Evolutionary conservation across 2,329 filamentous ascomycete species (phyloP).

Genomic region (Diaporthe caulivora): DNA sequence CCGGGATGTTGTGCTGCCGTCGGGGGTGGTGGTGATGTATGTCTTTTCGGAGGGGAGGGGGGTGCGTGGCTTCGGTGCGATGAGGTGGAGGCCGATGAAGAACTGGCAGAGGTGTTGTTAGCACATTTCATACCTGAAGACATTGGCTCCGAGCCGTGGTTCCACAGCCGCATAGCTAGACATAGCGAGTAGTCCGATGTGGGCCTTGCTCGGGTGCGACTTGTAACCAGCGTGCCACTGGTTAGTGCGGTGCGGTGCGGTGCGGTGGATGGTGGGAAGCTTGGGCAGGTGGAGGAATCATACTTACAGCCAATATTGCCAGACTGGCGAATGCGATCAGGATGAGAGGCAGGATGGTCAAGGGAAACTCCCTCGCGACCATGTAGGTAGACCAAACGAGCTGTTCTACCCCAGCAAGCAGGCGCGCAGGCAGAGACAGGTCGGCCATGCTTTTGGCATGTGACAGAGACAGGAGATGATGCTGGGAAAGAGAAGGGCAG

Average conservation of each 20-base stretch:
- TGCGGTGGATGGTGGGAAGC: too few species aligned
- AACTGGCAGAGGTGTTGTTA: slow-evolving; percentile 57
- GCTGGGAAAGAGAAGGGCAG: background rate
- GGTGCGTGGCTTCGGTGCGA: slow-evolving; percentile 84
- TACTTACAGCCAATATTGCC: slow-evolving; percentile 54
- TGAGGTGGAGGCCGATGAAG: slow-evolving; percentile 76
- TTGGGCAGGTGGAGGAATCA: background rate
- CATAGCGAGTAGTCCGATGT: background rate
- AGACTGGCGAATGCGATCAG: slow-evolving; percentile 50
- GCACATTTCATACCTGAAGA: background rate
- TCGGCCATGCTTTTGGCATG: slow-evolving; percentile 35
- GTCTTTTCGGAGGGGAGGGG: slow-evolving; percentile 84
- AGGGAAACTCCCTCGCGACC: slow-evolving; percentile 54
- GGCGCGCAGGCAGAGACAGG: slow-evolving; percentile 26
- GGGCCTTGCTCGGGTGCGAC: background rate
- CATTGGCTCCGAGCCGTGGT: background rate
- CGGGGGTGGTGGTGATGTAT: slow-evolving; percentile 80
- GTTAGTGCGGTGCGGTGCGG: background rate
- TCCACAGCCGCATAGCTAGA: background rate
- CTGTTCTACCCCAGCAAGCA: slow-evolving; percentile 49
- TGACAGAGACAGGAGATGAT: slow-evolving; percentile 26
- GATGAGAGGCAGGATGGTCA: slow-evolving; percentile 53
- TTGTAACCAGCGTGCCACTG: background rate
- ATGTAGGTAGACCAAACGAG: slow-evolving; percentile 51
- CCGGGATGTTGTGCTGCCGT: slow-evolving; percentile 66